Evolutionary conservation across 495 filamentous ascomycete species (phyloP).

Genomic region (Viridothelium virens): DNA sequence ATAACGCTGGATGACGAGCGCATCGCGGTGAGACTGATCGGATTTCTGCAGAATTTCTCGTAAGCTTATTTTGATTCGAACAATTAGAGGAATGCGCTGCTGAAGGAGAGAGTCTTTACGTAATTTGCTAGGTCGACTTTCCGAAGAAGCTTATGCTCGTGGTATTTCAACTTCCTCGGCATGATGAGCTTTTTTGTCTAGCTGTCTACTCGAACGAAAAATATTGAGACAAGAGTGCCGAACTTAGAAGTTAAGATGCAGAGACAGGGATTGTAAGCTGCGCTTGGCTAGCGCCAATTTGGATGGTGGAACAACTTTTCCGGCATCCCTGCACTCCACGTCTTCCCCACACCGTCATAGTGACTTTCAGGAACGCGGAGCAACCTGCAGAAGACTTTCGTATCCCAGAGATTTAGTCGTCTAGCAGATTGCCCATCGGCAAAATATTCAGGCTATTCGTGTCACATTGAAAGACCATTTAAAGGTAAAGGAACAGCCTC

Average conservation of each 20-base stretch:
- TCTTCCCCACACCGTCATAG: not conserved
- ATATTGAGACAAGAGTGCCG: not conserved
- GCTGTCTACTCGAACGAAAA: no score
- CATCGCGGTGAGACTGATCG: constrained; percentile 75
- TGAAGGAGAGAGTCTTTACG: constrained; percentile 14
- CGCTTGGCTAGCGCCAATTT: not conserved
- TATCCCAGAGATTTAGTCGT: not conserved
- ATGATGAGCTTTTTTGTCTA: not conserved
- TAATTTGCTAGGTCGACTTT: constrained; percentile 96
- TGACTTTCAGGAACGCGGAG: not conserved
- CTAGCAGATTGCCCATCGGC: not conserved
- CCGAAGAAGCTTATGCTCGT: constrained; percentile 78
- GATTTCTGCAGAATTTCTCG: constrained; percentile 42
- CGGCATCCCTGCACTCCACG: not conserved
- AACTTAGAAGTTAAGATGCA: not conserved
- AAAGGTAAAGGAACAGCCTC: not conserved
- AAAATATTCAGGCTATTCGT: not conserved
- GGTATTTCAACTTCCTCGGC: constrained; percentile 72
- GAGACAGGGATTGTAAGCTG: not conserved
- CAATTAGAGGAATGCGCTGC: no score
- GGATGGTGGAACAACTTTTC: constrained; percentile 1
- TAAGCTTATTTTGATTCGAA: no score
- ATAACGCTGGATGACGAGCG: constrained; percentile 73
- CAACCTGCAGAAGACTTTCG: not conserved
- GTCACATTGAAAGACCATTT: not conserved